Conservation (phyloP, 768 basidiomycete genomes). For the Trametes maxima region DNA sequence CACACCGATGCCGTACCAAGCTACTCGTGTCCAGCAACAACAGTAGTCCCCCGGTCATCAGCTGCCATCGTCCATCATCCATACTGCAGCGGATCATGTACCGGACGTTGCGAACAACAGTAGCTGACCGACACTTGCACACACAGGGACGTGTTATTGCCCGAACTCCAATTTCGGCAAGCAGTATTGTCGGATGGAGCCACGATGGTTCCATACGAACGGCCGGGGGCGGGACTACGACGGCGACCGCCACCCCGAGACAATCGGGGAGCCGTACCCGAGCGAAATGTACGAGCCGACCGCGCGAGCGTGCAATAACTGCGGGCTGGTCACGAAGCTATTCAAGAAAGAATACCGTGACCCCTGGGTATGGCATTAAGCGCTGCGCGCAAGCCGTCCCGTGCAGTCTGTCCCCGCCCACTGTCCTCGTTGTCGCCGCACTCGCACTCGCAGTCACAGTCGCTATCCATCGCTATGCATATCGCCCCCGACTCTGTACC, state of each 20-base stretch:
- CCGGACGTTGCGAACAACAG: neutral
- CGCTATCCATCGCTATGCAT: slow-evolving; percentile 18
- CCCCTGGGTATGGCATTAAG: slow-evolving; percentile 23
- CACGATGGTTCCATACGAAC: slow-evolving; percentile 36
- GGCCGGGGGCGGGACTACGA: slow-evolving; percentile 31
- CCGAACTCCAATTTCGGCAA: slow-evolving; percentile 38
- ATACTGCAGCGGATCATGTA: too few species aligned
- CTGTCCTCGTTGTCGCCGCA: neutral
- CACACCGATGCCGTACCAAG: too few species aligned
- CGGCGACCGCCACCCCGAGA: slow-evolving; percentile 41
- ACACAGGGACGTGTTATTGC: slow-evolving; percentile 40
- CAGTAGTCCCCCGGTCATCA: too few species aligned
- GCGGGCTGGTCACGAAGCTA: slow-evolving; percentile 30
- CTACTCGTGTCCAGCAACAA: too few species aligned
- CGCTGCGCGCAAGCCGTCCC: neutral
- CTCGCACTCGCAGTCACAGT: neutral
- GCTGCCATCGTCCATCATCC: too few species aligned
- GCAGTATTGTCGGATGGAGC: slow-evolving; percentile 35
- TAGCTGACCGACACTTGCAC: slow-evolving; percentile 9
- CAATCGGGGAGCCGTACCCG: slow-evolving; percentile 25
- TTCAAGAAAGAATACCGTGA: slow-evolving; percentile 25
- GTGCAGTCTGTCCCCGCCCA: neutral
- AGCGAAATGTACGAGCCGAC: slow-evolving; percentile 34
- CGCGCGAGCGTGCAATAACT: slow-evolving; percentile 36
- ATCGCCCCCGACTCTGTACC: slow-evolving; percentile 6